Evolutionary conservation across 352 stramenopile species (phyloP).

Genomic region (Pythium apleroticum): DNA sequence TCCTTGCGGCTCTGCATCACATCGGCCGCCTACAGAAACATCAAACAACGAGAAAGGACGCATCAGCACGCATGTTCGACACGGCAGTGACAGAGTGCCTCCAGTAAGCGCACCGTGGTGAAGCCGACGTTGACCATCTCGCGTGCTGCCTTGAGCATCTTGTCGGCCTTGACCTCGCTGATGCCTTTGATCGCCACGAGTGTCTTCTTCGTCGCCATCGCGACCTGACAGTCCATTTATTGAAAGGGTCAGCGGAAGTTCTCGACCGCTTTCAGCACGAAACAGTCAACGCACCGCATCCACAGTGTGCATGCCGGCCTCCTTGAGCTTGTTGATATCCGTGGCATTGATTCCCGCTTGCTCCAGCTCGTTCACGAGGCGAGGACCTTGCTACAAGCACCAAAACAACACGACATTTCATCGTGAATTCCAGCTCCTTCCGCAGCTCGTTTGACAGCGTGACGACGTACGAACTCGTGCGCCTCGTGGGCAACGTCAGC

Average conservation of each 20-base stretch:
- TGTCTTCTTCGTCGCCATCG: constrained; percentile 96
- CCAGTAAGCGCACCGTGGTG: constrained; percentile 91
- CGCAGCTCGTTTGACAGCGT: background rate
- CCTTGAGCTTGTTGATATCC: constrained; percentile 98
- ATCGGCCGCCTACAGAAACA: constrained; percentile 66
- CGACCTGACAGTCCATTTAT: constrained; percentile 51
- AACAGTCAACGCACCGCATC: constrained; percentile 82
- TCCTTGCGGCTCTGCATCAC: constrained; percentile 89
- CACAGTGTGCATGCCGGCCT: constrained; percentile 97
- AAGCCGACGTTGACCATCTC: constrained; percentile 99
- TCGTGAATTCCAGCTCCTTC: background rate
- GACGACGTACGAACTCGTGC: constrained; percentile 39
- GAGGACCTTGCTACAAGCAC: constrained; percentile 60
- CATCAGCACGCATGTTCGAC: too few species aligned
- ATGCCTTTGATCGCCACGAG: constrained; percentile 99
- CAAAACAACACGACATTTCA: background rate
- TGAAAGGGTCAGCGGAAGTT: background rate
- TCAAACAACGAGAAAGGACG: constrained; percentile 4
- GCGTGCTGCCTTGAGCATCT: constrained; percentile 97
- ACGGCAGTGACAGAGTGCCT: too few species aligned
- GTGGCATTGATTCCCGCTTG: constrained; percentile 96
- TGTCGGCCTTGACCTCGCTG: constrained; percentile 98
- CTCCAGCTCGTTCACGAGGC: constrained; percentile 91
- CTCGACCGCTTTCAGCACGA: background rate
- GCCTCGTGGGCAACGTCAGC: constrained; percentile 34